A percentile compares a stretch with the other conserved stretches of the same genome.
Evolutionary conservation across 2,329 filamentous ascomycete species (phyloP).

Genomic region (Chaetomiaceae sp.): DNA sequence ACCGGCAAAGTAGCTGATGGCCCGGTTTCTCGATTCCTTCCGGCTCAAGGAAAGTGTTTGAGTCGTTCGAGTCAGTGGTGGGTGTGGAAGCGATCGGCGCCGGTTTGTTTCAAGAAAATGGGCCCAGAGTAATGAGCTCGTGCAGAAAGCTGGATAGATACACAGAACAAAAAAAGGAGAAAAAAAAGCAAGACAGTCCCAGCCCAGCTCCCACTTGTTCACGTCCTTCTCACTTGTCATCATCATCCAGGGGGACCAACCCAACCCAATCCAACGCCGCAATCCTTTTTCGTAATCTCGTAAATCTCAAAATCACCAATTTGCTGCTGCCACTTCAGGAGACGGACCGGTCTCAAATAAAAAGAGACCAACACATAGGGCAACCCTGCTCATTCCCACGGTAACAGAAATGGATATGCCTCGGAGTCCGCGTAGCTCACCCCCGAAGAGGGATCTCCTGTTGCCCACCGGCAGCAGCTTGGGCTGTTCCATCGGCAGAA

Average conservation of each 20-base stretch:
- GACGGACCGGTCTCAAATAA: no score
- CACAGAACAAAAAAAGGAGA: not conserved
- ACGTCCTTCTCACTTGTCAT: conserved; percentile 1
- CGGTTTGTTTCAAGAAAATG: not conserved
- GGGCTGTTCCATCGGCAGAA: not conserved
- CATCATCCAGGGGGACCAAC: conserved; percentile 3
- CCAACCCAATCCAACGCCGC: conserved; percentile 18
- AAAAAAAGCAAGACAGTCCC: not conserved
- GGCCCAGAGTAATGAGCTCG: not conserved
- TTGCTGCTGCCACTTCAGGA: no score
- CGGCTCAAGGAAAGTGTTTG: not conserved
- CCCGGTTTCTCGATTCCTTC: not conserved
- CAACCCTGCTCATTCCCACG: no score
- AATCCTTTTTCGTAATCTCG: conserved; percentile 19
- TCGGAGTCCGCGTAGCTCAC: conserved; percentile 1
- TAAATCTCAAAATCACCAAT: not conserved
- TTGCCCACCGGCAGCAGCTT: not conserved
- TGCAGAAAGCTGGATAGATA: not conserved
- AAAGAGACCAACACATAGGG: no score
- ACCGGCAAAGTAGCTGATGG: not conserved
- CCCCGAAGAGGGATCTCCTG: conserved; percentile 17
- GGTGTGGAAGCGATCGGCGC: not conserved
- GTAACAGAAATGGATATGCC: no score
- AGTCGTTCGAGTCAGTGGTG: no score
- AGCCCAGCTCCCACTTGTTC: not conserved